Percentiles rank a stretch among this genome's conserved stretches.
Conservation (phyloP, 352 stramenopile genomes). For the Thalassiosira hispida region DNA sequence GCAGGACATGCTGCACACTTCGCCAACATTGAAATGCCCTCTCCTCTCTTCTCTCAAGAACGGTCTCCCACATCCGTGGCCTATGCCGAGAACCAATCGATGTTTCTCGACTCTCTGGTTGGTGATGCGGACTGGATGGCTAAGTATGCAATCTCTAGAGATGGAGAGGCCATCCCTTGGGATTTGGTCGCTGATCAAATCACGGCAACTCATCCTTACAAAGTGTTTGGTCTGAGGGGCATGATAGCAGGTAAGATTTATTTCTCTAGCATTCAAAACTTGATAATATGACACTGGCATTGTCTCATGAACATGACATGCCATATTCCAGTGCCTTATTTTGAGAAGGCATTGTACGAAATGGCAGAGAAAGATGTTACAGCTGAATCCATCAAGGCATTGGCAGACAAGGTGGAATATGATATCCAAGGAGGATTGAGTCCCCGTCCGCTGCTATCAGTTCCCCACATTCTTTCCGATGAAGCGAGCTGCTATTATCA, state of each 20-base stretch:
- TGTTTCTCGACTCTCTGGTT: conserved; percentile 77
- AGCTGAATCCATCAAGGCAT: conserved; percentile 54
- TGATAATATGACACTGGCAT: too few species aligned
- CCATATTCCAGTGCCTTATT: conserved; percentile 74
- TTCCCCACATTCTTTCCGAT: conserved; percentile 75
- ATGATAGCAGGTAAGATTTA: too few species aligned
- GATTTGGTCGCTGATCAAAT: conserved; percentile 74
- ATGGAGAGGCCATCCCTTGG: conserved; percentile 67
- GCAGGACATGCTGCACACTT: conserved; percentile 78
- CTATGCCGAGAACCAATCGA: conserved; percentile 74
- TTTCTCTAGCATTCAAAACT: too few species aligned
- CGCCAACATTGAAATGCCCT: conserved; percentile 70
- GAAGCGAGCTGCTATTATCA: conserved; percentile 81
- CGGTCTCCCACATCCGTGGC: conserved; percentile 66
- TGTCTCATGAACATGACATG: too few species aligned
- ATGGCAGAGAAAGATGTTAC: conserved; percentile 69
- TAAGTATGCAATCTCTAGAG: conserved; percentile 61
- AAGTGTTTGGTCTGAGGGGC: conserved; percentile 59
- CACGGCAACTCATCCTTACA: conserved; percentile 67
- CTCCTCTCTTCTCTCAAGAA: conserved; percentile 72
- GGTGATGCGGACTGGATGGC: conserved; percentile 73
- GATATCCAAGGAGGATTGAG: conserved; percentile 71
- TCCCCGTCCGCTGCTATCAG: conserved; percentile 60
- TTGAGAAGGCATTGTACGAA: conserved; percentile 81
- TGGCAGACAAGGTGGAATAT: conserved; percentile 69